Conservation (phyloP, 106 monocot genomes). For the Acorus calamus region DNA sequence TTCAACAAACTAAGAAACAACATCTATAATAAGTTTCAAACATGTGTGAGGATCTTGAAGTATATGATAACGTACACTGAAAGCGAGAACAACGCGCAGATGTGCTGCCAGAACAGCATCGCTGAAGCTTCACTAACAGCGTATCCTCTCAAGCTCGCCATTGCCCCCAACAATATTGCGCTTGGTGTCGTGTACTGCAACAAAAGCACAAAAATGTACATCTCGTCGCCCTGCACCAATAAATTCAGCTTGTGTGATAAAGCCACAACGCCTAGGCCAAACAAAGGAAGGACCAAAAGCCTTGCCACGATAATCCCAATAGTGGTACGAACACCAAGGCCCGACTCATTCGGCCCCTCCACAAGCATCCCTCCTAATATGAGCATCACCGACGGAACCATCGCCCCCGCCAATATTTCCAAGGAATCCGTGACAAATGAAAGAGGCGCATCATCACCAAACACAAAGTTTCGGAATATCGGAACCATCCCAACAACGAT, state of each 20-base stretch:
- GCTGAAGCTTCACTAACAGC: constrained; percentile 86
- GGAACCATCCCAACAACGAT: constrained; percentile 78
- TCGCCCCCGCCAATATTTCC: constrained; percentile 78
- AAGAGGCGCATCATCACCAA: constrained; percentile 66
- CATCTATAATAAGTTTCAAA: constrained; percentile 12
- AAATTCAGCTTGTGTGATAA: constrained; percentile 50
- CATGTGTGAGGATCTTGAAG: constrained; percentile 67
- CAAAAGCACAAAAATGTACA: constrained; percentile 78
- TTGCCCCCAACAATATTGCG: constrained; percentile 85
- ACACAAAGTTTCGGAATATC: constrained; percentile 45
- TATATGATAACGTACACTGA: constrained; percentile 80
- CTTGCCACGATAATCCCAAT: constrained; percentile 69
- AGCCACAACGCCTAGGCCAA: constrained; percentile 75
- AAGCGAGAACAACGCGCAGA: constrained; percentile 63
- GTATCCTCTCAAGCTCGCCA: constrained; percentile 91
- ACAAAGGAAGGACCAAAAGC: constrained; percentile 62
- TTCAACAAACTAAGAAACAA: too few relatives aligned
- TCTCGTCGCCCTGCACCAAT: constrained; percentile 38
- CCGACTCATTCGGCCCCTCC: constrained; percentile 78
- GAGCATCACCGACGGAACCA: constrained; percentile 90
- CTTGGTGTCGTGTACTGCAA: constrained; percentile 87
- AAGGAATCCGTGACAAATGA: constrained; percentile 85
- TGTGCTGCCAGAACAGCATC: constrained; percentile 90
- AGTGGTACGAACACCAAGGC: constrained; percentile 63
- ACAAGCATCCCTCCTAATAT: constrained; percentile 87